Percentiles rank a stretch among this genome's conserved stretches.
phyloP scores from a whole-genome alignment of 176 grass and related monocot genomes.

The Areca catechu region DNA sequence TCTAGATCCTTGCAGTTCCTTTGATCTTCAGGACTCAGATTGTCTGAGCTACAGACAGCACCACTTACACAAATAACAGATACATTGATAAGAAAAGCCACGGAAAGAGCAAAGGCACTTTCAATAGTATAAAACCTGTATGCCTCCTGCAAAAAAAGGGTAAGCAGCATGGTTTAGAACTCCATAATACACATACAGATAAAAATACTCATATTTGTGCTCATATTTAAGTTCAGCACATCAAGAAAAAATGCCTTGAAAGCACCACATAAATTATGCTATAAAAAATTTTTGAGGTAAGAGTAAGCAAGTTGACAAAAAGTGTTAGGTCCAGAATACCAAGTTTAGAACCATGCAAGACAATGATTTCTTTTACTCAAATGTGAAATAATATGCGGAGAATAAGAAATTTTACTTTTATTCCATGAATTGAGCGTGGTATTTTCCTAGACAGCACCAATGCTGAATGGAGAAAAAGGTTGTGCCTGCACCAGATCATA shows the following conservation, averaged over 20 bases:
- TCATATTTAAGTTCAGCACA: too few relatives aligned
- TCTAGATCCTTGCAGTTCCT: conserved; percentile 71
- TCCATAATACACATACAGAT: neutral
- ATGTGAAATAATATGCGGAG: neutral
- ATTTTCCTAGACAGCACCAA: conserved; percentile 97
- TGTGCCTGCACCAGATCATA: conserved; percentile 51
- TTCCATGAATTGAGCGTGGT: conserved; percentile 72
- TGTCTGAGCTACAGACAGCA: conserved; percentile 68
- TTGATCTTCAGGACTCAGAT: conserved; percentile 63
- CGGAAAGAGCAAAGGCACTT: conserved; percentile 86
- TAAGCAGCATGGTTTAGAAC: neutral
- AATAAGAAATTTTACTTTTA: conserved; percentile 45
- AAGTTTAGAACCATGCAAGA: too few relatives aligned
- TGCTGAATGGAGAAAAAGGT: conserved; percentile 98
- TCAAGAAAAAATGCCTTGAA: too few relatives aligned
- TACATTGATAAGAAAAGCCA: conserved; percentile 97
- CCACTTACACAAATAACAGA: conserved; percentile 94
- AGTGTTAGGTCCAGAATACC: too few relatives aligned
- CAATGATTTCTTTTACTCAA: too few relatives aligned
- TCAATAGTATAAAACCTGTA: conserved; percentile 91
- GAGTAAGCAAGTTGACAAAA: too few relatives aligned
- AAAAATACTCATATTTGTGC: too few relatives aligned
- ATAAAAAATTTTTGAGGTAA: too few relatives aligned
- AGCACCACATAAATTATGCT: too few relatives aligned
- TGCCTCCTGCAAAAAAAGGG: conserved; percentile 62